These are phyloP conservation scores for Aegilops sharonensis DNA, from an alignment of 176 grass and related monocot genomes.

Conservation along the genomic window DNA sequence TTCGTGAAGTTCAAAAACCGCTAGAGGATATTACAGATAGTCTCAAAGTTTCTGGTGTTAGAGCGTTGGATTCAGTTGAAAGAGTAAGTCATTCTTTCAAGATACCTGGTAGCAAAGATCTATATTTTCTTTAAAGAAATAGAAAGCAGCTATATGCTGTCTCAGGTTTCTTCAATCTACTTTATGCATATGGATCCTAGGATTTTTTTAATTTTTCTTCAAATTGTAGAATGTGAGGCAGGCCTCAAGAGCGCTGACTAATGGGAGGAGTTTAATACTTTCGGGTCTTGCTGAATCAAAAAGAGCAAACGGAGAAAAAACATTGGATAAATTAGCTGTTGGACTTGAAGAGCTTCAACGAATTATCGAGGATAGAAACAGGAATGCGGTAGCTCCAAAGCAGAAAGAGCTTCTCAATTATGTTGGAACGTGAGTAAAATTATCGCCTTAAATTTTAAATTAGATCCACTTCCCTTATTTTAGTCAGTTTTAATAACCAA, in stretches of 20 bases:
- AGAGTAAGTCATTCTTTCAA: conserved; percentile 64
- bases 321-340: conserved; percentile 73
- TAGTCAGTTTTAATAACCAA: conserved; percentile 7
- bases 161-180: conserved; percentile 5
- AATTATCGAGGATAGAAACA: conserved; percentile 78
- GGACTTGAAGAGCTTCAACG: conserved; percentile 82
- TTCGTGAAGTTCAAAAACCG: conserved; percentile 94
- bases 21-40: conserved; percentile 92
- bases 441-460: conserved; percentile 11
- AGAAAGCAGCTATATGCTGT: not conserved
- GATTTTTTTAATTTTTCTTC: not conserved
- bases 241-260: conserved; percentile 74
- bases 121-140: conserved; percentile 3
- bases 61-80: conserved; percentile 93
- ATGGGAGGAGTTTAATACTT: conserved; percentile 75
- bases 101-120: not conserved
- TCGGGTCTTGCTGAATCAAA: conserved; percentile 83
- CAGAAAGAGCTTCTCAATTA: conserved; percentile 97
- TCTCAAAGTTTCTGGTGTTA: conserved; percentile 89
- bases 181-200: conserved; percentile 12
- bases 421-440: conserved; percentile 77
- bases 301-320: conserved; percentile 80
- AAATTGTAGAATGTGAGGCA: conserved; percentile 82
- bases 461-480: conserved; percentile 4
- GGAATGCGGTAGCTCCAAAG: conserved; percentile 87